Base-by-base conservation (phyloP, 371 early-diverging fungal species). In the Lichtheimia ramosa region DNA sequence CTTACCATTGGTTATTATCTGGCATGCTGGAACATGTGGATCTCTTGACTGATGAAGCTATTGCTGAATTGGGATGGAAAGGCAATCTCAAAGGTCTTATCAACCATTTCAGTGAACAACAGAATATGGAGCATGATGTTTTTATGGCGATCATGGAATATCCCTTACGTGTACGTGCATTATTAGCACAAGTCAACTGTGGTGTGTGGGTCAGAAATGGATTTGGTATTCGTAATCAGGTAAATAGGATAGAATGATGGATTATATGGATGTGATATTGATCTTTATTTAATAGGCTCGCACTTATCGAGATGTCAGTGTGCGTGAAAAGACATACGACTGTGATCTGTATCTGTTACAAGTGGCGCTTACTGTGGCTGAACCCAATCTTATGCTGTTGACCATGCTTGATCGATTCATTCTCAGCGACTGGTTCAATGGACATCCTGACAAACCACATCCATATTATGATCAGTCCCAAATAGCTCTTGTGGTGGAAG, bases 121-220 rank as follows among this genome's bases (percentile, higher is more conserved):
- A 59, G 10, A 25, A 60, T n/a, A 42, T 61, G 1, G 48, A 46
- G 0, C 53, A 58, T 16, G 70, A 65, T 18, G 70, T 61, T 18
- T 68, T 75, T 40, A 57, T 79, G 58, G 56, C 64, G n/a, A 62
- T 71, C 13, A 70, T 95, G 39, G 97, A 96, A 57, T 90, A 90
- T 59, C 92, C 94, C 0, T 73, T 96, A 20, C 83, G 94, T 62
- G 67, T 71, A 4, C 54, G 76, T 42, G 90, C 87, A 5, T 69
- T 94, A 23, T 81, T 94, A 64, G 87, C 94, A 13, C 98, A 98
- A 73, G 93, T 96, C 58, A 88, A 89, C 13, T 90, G 92, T 5
- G 90, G 90, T 27, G 77, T 96, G 48, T 98, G 98, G 98, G 95
- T 98, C 15, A 79, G 98, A 54, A 98, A 98, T 68, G 98, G 98